Conservation (phyloP, 768 basidiomycete genomes). For the Amanita polypyramis region DNA sequence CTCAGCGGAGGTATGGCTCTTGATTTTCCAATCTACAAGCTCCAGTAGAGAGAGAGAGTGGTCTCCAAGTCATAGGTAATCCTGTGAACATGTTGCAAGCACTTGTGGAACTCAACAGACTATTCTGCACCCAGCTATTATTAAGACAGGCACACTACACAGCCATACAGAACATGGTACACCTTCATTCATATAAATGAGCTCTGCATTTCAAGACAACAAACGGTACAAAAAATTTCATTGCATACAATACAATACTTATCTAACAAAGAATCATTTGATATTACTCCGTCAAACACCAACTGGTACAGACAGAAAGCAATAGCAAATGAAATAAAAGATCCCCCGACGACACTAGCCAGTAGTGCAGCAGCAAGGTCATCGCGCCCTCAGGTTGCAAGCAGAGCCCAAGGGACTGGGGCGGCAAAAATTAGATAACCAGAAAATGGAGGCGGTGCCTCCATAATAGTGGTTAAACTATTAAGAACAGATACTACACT, state of each 20-base stretch:
- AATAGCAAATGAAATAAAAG: constrained; percentile 4
- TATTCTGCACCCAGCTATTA: no score
- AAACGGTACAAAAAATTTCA: background rate
- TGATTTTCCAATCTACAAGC: no score
- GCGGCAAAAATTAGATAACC: constrained; percentile 51
- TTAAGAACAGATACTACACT: constrained; percentile 84
- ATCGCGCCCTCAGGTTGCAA: constrained; percentile 45
- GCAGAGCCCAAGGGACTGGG: constrained; percentile 45
- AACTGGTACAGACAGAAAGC: background rate
- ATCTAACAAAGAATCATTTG: background rate
- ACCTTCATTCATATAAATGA: no score
- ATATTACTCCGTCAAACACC: background rate
- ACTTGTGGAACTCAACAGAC: no score
- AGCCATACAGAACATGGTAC: no score
- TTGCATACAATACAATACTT: background rate
- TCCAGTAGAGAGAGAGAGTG: no score
- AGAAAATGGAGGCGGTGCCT: constrained; percentile 40
- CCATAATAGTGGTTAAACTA: constrained; percentile 53
- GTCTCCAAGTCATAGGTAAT: no score
- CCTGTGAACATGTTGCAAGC: no score
- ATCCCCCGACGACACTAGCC: constrained; percentile 61
- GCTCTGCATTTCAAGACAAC: background rate
- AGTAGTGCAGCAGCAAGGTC: constrained; percentile 46
- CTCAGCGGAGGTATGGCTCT: no score
- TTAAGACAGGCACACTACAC: no score